A percentile compares a stretch with the other conserved stretches of the same genome.
phyloP scores from a whole-genome alignment of 2,329 filamentous ascomycete species.

The Coniosporium tulheliwenetii region DNA sequence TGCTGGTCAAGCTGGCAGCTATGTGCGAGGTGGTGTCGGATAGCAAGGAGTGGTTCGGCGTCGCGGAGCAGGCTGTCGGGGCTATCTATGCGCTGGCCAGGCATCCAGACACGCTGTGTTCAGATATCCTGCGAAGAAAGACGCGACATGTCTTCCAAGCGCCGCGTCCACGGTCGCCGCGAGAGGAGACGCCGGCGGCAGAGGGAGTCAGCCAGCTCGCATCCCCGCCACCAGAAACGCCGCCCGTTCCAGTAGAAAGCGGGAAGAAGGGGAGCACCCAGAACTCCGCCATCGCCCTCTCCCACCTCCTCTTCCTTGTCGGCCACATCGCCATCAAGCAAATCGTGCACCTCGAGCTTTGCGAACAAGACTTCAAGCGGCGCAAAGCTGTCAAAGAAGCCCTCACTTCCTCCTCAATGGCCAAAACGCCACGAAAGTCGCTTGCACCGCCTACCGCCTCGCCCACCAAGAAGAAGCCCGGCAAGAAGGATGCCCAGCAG shows the following conservation, averaged over 20 bases:
- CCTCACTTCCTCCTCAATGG: constrained; percentile 23
- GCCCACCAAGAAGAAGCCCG: constrained; percentile 19
- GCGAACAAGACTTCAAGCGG: constrained; percentile 93
- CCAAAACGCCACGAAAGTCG: constrained; percentile 15
- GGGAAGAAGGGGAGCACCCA: constrained; percentile 31
- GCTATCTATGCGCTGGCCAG: constrained; percentile 91
- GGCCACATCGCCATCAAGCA: constrained; percentile 97
- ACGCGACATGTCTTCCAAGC: constrained; percentile 62
- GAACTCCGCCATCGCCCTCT: constrained; percentile 60
- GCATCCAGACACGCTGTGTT: constrained; percentile 85
- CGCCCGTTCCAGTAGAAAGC: constrained; percentile 9
- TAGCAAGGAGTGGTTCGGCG: constrained; percentile 84
- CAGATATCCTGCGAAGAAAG: constrained; percentile 76
- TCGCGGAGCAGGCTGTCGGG: constrained; percentile 89
- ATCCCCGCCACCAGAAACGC: constrained; percentile 7
- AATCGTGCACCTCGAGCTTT: constrained; percentile 95
- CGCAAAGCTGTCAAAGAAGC: constrained; percentile 84
- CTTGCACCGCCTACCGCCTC: constrained; percentile 7
- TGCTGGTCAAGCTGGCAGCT: constrained; percentile 63
- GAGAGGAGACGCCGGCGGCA: constrained; percentile 12
- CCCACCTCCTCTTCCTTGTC: constrained; percentile 86
- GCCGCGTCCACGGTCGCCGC: constrained; percentile 23
- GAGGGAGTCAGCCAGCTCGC: constrained; percentile 4
- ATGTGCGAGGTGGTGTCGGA: constrained; percentile 77
- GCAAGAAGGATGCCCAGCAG: constrained; percentile 29